phyloP scores from a whole-genome alignment of 2,329 filamentous ascomycete species.

The Chaetomium strumarium region DNA sequence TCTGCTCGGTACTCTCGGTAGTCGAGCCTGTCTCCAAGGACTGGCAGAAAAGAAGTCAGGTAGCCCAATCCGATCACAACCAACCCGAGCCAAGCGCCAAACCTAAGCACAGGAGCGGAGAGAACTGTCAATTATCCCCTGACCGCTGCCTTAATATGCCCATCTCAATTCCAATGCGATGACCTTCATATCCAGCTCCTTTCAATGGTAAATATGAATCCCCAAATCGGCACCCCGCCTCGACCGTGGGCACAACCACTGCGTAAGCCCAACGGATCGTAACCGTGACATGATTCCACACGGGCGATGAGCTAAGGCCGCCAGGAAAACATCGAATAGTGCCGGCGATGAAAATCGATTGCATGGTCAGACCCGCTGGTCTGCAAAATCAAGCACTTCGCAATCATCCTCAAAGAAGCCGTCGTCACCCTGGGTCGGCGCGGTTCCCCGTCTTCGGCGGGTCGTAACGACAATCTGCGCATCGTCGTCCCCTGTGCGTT shows the following conservation, averaged over 20 bases:
- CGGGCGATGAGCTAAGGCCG: too few relatives aligned
- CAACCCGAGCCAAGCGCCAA: constrained; percentile 8
- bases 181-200: background rate
- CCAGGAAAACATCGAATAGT: background rate
- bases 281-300: background rate
- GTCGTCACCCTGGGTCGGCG: constrained; percentile 53
- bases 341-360: background rate
- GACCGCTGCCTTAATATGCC: background rate
- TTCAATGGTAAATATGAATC: background rate
- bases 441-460: constrained; percentile 57
- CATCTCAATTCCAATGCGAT: background rate
- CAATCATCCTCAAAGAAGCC: constrained; percentile 92
- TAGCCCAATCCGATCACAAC: background rate
- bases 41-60: background rate
- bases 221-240: background rate
- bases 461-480: constrained; percentile 82
- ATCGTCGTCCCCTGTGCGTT: constrained; percentile 51
- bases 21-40: background rate
- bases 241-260: background rate
- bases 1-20: background rate
- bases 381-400: constrained; percentile 83
- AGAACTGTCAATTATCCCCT: background rate
- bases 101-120: constrained; percentile 5
- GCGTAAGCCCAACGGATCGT: background rate
- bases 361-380: constrained; percentile 50